phyloP scores from a whole-genome alignment of 2,329 filamentous ascomycete genomes.

The Xylariaceae sp. region DNA sequence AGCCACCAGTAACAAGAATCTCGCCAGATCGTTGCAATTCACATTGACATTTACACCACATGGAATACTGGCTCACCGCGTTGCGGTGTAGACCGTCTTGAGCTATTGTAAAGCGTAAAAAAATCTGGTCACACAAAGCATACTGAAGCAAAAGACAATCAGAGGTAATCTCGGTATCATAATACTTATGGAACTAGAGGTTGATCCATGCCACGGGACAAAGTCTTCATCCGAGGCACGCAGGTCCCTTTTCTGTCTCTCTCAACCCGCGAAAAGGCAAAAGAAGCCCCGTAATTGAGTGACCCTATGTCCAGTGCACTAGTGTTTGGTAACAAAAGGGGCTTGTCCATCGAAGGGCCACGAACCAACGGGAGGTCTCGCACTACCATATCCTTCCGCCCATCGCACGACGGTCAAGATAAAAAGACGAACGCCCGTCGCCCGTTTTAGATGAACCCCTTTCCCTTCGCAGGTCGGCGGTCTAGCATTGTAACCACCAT shows the following conservation, averaged over 20 bases:
- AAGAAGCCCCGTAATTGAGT: constrained; percentile 1
- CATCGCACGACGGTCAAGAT: constrained; percentile 12
- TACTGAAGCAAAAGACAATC: constrained; percentile 4
- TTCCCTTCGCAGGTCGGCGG: constrained; percentile 23
- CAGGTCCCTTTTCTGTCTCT: constrained; percentile 11
- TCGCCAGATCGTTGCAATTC: too few species aligned
- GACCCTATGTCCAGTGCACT: constrained; percentile 5
- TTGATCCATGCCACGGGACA: too few species aligned
- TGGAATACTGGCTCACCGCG: too few species aligned
- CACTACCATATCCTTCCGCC: constrained; percentile 10
- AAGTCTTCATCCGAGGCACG: too few species aligned
- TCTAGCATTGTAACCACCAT: constrained; percentile 23
- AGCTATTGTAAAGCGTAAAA: too few species aligned
- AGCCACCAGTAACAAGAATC: too few species aligned
- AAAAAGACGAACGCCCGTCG: background rate
- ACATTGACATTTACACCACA: too few species aligned
- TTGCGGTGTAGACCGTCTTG: too few species aligned
- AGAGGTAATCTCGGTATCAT: constrained; percentile 21
- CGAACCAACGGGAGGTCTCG: too few species aligned
- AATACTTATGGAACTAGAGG: constrained; percentile 17
- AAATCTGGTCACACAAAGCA: background rate
- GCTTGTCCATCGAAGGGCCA: too few species aligned
- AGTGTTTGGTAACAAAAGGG: too few species aligned
- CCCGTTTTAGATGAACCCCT: background rate
- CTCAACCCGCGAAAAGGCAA: too few species aligned